phyloP scores from a whole-genome alignment of 1,284 basidiomycete species.

The Microbotryum lychnidis-dioicae region DNA sequence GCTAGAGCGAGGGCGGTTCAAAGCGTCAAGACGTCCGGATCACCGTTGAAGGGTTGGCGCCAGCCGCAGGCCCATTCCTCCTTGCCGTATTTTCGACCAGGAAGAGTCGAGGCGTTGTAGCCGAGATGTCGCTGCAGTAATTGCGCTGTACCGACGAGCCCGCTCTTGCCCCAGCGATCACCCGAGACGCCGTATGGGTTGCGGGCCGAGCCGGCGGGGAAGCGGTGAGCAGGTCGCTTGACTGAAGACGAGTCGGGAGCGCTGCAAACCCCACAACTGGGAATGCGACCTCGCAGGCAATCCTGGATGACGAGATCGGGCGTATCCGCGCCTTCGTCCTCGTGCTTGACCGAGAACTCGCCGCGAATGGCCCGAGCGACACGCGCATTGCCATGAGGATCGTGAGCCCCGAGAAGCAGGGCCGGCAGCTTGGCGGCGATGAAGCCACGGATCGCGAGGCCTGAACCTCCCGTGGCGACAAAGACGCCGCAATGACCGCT shows the following conservation, averaged over 20 bases:
- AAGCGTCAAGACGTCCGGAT: constrained; percentile 22
- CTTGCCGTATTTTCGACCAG: constrained; percentile 22
- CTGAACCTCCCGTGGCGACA: constrained; percentile 21
- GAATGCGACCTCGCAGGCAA: constrained; percentile 14
- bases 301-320: constrained; percentile 27
- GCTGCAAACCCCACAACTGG: constrained; percentile 10
- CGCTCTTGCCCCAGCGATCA: constrained; percentile 21
- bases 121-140: constrained; percentile 21
- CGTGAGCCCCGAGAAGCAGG: constrained; percentile 13
- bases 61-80: constrained; percentile 29
- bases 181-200: constrained; percentile 3
- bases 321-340: constrained; percentile 24
- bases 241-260: constrained; percentile 8
- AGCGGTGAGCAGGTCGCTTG: background rate
- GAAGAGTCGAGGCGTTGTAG: constrained; percentile 23
- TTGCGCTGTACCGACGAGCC: constrained; percentile 17
- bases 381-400: constrained; percentile 11
- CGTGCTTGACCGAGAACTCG: constrained; percentile 8
- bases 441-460: constrained; percentile 15
- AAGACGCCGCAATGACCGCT: constrained; percentile 23
- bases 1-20: background rate
- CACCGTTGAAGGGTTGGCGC: constrained; percentile 28
- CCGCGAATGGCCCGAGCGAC: constrained; percentile 11
- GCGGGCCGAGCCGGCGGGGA: constrained; percentile 2
- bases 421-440: constrained; percentile 15